Percentiles rank a stretch among this genome's conserved stretches.
Evolutionary conservation across 1,284 basidiomycete genomes (phyloP).

Genomic region (Cutaneotrichosporon spelunceum): DNA sequence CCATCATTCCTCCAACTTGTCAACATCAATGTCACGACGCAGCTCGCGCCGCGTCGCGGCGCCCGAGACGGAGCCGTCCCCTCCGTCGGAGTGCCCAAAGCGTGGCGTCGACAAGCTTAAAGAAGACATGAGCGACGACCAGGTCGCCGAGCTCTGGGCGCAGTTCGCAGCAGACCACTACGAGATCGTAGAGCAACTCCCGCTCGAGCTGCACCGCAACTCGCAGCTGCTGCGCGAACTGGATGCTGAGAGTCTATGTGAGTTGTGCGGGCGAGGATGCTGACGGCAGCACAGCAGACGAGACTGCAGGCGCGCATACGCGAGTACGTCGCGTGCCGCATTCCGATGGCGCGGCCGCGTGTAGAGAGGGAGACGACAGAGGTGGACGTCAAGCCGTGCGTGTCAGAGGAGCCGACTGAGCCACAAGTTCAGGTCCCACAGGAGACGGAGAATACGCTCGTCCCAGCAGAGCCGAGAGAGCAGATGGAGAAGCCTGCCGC

Average conservation of each 20-base stretch:
- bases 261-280: constrained; percentile 25
- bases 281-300: constrained; percentile 36
- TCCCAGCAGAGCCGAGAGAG: no score
- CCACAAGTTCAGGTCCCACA: no score
- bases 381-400: not conserved
- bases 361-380: not conserved
- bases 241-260: constrained; percentile 69
- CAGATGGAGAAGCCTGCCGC: no score
- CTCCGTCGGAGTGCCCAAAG: not conserved
- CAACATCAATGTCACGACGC: not conserved
- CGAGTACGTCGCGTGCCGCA: constrained; percentile 34
- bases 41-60: constrained; percentile 2
- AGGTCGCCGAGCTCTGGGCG: constrained; percentile 63
- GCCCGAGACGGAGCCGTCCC: not conserved
- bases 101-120: not conserved
- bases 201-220: constrained; percentile 75
- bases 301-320: constrained; percentile 40
- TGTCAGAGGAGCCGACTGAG: not conserved
- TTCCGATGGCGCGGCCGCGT: constrained; percentile 12
- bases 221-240: constrained; percentile 75
- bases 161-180: constrained; percentile 72
- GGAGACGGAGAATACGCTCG: no score
- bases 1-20: not conserved
- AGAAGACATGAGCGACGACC: constrained; percentile 27
- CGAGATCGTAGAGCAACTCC: constrained; percentile 81